Conservation (phyloP, 1,139 yeast species). For the Lodderomyces jiufengensis region DNA sequence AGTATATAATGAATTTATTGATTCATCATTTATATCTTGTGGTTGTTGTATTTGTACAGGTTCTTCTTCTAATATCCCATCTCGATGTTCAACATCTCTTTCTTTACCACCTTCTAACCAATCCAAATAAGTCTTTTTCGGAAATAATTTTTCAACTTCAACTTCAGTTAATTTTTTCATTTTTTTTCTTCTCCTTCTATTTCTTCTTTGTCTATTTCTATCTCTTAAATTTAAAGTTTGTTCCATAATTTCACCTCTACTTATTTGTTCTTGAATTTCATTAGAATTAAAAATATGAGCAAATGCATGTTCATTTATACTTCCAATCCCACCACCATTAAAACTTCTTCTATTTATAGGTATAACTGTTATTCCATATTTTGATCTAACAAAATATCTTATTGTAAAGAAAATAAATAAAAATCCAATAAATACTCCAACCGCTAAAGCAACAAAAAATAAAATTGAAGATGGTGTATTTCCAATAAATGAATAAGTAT, state of each 20-base stretch:
- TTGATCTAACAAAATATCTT: slow-evolving; percentile 54
- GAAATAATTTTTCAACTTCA: slow-evolving; percentile 66
- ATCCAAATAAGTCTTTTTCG: slow-evolving; percentile 55
- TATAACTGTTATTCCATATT: slow-evolving; percentile 51
- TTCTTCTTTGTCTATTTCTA: slow-evolving; percentile 23
- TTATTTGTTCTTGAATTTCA: slow-evolving; percentile 36
- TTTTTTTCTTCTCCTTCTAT: slow-evolving; percentile 38
- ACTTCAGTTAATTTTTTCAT: slow-evolving; percentile 55
- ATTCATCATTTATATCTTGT: slow-evolving; percentile 16
- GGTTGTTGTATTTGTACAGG: slow-evolving; percentile 8
- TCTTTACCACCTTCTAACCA: slow-evolving; percentile 62
- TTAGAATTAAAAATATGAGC: slow-evolving; percentile 12
- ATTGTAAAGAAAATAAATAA: slow-evolving; percentile 56
- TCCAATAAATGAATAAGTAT: slow-evolving; percentile 20
- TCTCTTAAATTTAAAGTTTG: slow-evolving; percentile 19
- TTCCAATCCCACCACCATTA: background rate
- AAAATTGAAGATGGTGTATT: slow-evolving; percentile 57
- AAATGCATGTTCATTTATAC: slow-evolving; percentile 8
- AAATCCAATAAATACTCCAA: slow-evolving; percentile 56
- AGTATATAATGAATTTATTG: slow-evolving; percentile 8
- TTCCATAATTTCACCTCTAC: slow-evolving; percentile 31
- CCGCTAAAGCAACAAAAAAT: slow-evolving; percentile 59
- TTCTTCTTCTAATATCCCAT: slow-evolving; percentile 37
- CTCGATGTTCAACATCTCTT: slow-evolving; percentile 30
- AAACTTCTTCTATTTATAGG: slow-evolving; percentile 21